These are phyloP conservation scores for Endocarpon pusillum DNA, from an alignment of 495 filamentous ascomycete species.

Conservation along the genomic window DNA sequence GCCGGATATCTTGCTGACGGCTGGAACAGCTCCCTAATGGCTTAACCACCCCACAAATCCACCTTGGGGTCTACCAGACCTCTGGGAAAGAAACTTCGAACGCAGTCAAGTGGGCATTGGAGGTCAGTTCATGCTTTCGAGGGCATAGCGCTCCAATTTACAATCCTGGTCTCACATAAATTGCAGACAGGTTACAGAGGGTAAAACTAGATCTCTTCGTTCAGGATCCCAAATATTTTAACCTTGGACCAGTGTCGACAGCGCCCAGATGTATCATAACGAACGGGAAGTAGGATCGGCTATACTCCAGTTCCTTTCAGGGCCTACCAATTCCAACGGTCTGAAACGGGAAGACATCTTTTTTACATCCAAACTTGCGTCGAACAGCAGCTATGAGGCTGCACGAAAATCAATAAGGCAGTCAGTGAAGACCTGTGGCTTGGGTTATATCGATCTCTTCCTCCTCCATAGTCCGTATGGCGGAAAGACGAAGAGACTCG, in stretches of 20 bases:
- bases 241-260: conserved; percentile 26
- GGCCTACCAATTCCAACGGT: conserved; percentile 18
- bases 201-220: conserved; percentile 4
- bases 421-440: conserved; percentile 33
- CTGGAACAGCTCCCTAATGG: conserved; percentile 41
- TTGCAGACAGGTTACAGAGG: conserved; percentile 16
- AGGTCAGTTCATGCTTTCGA: conserved; percentile 5
- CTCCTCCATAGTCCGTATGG: conserved; percentile 50
- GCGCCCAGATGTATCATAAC: conserved; percentile 47
- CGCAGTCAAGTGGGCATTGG: conserved; percentile 33
- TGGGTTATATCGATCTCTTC: conserved; percentile 58
- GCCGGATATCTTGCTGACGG: conserved; percentile 3
- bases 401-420: conserved; percentile 37
- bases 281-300: conserved; percentile 41
- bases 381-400: conserved; percentile 35
- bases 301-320: conserved; percentile 32
- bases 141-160: background rate
- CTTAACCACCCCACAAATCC: conserved; percentile 42
- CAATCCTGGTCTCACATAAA: too few relatives aligned
- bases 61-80: conserved; percentile 50
- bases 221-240: too few relatives aligned
- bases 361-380: conserved; percentile 49
- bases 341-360: conserved; percentile 42
- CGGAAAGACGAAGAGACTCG: conserved; percentile 36
- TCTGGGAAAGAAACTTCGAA: conserved; percentile 28